Evolutionary conservation across 805 yeast species (phyloP).

Genomic region (Saccharomyces kudriavzevii): DNA sequence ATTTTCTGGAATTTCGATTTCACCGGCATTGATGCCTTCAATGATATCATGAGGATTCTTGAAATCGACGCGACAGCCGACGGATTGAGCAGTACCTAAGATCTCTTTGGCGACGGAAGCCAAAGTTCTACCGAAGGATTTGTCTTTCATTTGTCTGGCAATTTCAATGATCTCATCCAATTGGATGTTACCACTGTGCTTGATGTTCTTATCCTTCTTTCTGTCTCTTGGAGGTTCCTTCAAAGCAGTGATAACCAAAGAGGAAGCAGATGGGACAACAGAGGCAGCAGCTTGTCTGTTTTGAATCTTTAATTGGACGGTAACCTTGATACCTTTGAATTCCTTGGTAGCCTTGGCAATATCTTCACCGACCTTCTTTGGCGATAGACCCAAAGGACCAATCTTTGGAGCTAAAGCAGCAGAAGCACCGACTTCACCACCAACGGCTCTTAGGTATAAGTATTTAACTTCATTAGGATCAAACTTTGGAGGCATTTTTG

Average conservation of each 20-base stretch:
- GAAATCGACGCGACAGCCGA: conserved; percentile 98
- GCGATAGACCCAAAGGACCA: conserved; percentile 99
- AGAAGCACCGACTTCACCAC: conserved; percentile 99
- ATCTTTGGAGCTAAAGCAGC: conserved; percentile 99
- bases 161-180: conserved; percentile 93
- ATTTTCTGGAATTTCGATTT: conserved; percentile 58
- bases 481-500: conserved; percentile 91
- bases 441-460: conserved; percentile 98
- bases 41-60: conserved; percentile 99
- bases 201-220: conserved; percentile 99
- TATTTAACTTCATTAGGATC: conserved; percentile 97
- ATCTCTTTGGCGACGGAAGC: conserved; percentile 97
- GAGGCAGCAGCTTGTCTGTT: conserved; percentile 99
- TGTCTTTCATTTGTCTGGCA: conserved; percentile 95
- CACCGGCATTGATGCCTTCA: conserved; percentile 97
- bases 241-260: conserved; percentile 96
- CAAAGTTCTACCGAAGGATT: conserved; percentile 95
- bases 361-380: conserved; percentile 99
- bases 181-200: conserved; percentile 98
- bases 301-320: conserved; percentile 97
- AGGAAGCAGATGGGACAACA: conserved; percentile 98
- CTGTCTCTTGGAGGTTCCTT: conserved; percentile 99
- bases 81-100: conserved; percentile 99
- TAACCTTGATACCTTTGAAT: conserved; percentile 98
- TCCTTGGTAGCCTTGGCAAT: conserved; percentile 99